A percentile compares a stretch with the other conserved stretches of the same genome.
phyloP scores from a whole-genome alignment of 345 rosid species.

The Gossypium raimondii region DNA sequence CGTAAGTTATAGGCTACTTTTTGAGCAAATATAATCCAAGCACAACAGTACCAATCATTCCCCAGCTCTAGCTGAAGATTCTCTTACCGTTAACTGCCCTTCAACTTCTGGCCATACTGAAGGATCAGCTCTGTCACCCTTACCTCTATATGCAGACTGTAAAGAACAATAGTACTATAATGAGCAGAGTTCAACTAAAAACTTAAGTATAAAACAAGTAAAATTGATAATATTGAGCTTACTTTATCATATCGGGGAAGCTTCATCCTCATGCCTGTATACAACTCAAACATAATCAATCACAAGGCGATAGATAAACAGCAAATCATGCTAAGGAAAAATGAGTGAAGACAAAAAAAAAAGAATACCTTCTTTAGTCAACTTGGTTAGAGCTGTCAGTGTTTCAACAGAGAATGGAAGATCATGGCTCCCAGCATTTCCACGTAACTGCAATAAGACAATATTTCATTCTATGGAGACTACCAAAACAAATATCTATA shows the following conservation, averaged over 20 bases:
- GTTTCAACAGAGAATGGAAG: slow-evolving; percentile 79
- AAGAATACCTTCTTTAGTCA: slow-evolving; percentile 67
- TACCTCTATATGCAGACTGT: slow-evolving; percentile 88
- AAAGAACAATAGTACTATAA: slow-evolving; percentile 13
- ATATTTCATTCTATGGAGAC: slow-evolving; percentile 6
- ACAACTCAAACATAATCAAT: slow-evolving; percentile 22
- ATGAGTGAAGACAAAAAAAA: slow-evolving; percentile 14
- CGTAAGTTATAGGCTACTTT: not conserved
- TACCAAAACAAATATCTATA: not conserved
- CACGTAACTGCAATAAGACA: slow-evolving; percentile 53
- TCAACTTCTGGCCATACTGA: slow-evolving; percentile 83
- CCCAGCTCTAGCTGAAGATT: slow-evolving; percentile 1
- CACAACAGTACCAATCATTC: not conserved
- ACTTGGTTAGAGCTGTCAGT: slow-evolving; percentile 42
- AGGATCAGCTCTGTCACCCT: slow-evolving; percentile 89
- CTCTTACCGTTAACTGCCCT: slow-evolving; percentile 75
- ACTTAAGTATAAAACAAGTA: not conserved
- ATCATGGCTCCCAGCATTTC: slow-evolving; percentile 99
- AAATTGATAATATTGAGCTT: slow-evolving; percentile 20
- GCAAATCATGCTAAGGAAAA: slow-evolving; percentile 1
- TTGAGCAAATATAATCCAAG: not conserved
- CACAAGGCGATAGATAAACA: slow-evolving; percentile 12
- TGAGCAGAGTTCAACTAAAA: slow-evolving; percentile 10
- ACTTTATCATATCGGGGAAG: slow-evolving; percentile 92
- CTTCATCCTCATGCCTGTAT: slow-evolving; percentile 80